Evolutionary conservation across 164 flowering plant species (phyloP).

Genomic region (Tetracentron sinense): DNA sequence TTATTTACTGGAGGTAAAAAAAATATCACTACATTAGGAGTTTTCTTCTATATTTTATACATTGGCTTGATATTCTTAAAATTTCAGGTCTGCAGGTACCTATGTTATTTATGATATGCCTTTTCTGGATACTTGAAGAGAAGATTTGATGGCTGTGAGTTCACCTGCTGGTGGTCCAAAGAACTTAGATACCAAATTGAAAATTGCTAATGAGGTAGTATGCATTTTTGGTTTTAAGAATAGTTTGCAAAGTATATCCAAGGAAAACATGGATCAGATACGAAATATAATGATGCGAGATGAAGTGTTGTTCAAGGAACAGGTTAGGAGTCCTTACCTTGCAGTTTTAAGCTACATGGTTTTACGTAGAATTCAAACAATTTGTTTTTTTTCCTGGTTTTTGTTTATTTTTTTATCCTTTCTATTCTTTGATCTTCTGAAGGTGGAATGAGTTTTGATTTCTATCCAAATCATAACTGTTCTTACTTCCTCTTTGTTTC

Average conservation of each 20-base stretch:
- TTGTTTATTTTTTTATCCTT: too few relatives aligned
- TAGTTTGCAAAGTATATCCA: constrained; percentile 5
- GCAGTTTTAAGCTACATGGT: neutral
- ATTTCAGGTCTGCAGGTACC: constrained; percentile 8
- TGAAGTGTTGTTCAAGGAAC: constrained; percentile 25
- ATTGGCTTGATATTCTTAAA: neutral
- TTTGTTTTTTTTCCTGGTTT: too few relatives aligned
- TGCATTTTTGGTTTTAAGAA: constrained; percentile 2
- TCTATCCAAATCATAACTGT: too few relatives aligned
- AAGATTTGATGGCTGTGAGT: constrained; percentile 9
- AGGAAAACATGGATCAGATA: constrained; percentile 20
- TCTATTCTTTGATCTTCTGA: too few relatives aligned
- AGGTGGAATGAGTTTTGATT: too few relatives aligned
- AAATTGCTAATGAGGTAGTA: neutral
- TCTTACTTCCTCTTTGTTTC: too few relatives aligned
- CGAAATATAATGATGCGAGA: constrained; percentile 22
- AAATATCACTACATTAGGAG: neutral
- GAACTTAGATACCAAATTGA: neutral
- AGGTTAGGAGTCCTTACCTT: constrained; percentile 15
- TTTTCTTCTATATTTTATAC: neutral
- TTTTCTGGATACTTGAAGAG: neutral
- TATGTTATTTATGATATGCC: neutral
- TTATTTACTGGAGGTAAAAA: too few relatives aligned
- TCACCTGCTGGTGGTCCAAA: constrained; percentile 5
- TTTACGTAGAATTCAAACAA: too few relatives aligned